These are phyloP conservation scores for Aphanomyces stellatus DNA, from an alignment of 352 stramenopile species.

Conservation along the genomic window DNA sequence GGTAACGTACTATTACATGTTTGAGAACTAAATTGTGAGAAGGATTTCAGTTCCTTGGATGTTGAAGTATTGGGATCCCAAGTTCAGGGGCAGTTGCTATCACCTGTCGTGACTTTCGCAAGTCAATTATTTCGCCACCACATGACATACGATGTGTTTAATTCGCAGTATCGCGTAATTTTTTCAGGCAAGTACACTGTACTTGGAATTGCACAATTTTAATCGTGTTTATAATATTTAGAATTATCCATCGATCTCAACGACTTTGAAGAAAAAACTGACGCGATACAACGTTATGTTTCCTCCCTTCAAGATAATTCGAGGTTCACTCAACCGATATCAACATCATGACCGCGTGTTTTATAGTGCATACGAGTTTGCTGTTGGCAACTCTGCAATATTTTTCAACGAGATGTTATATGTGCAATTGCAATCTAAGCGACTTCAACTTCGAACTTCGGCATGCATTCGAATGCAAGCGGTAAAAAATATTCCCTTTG, in stretches of 20 bases:
- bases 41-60: conserved; percentile 13
- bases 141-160: neutral
- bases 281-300: too few relatives aligned
- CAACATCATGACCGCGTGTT: too few relatives aligned
- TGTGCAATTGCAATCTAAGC: neutral
- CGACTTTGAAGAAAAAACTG: too few relatives aligned
- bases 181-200: conserved; percentile 1
- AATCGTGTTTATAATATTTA: neutral
- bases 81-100: conserved; percentile 10
- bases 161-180: neutral
- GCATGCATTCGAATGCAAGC: neutral
- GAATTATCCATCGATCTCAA: neutral
- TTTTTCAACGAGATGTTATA: neutral
- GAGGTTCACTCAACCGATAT: too few relatives aligned
- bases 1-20: neutral
- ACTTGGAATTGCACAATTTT: too few relatives aligned
- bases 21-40: neutral
- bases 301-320: too few relatives aligned
- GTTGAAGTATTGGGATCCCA: neutral
- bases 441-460: neutral
- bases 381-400: neutral
- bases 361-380: neutral
- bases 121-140: conserved; percentile 10
- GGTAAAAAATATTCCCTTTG: neutral
- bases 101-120: neutral